A percentile compares a stretch with the other conserved stretches of the same genome.
These are phyloP conservation scores for Ganoderma boninense DNA, from an alignment of 1,284 basidiomycete genomes.

Conservation along the genomic window DNA sequence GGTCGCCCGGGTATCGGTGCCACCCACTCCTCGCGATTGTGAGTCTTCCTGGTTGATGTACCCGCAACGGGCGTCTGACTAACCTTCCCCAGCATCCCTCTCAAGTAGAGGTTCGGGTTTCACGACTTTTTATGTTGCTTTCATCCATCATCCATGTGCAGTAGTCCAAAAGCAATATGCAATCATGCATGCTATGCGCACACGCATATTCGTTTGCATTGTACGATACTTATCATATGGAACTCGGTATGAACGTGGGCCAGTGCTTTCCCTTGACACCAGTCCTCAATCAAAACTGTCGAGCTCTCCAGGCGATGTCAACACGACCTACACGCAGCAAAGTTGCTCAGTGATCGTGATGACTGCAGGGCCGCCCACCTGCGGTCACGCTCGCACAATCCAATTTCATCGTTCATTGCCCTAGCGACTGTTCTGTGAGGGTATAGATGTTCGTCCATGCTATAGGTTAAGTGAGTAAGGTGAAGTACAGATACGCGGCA, in stretches of 20 bases:
- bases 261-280: neutral
- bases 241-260: neutral
- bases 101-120: conserved; percentile 65
- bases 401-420: conserved; percentile 32
- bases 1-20: conserved; percentile 99
- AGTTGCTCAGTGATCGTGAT: neutral
- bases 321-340: neutral
- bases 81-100: conserved; percentile 64
- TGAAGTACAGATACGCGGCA: conserved; percentile 40
- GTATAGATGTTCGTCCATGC: conserved; percentile 41
- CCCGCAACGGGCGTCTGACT: conserved; percentile 16
- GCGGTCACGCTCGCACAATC: neutral
- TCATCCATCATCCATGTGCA: conserved; percentile 38
- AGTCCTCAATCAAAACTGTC: neutral
- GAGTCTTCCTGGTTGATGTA: conserved; percentile 38
- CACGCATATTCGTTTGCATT: conserved; percentile 30
- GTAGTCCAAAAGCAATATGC: conserved; percentile 46
- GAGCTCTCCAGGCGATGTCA: neutral
- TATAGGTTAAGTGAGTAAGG: conserved; percentile 38
- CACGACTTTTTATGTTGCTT: conserved; percentile 38
- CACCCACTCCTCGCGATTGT: conserved; percentile 86
- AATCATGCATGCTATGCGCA: conserved; percentile 40
- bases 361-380: neutral
- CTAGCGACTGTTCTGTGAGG: conserved; percentile 34
- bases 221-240: conserved; percentile 7